Evolutionary conservation across 352 stramenopile genomes (phyloP).

Genomic region (Phytophthora hibernalis): DNA sequence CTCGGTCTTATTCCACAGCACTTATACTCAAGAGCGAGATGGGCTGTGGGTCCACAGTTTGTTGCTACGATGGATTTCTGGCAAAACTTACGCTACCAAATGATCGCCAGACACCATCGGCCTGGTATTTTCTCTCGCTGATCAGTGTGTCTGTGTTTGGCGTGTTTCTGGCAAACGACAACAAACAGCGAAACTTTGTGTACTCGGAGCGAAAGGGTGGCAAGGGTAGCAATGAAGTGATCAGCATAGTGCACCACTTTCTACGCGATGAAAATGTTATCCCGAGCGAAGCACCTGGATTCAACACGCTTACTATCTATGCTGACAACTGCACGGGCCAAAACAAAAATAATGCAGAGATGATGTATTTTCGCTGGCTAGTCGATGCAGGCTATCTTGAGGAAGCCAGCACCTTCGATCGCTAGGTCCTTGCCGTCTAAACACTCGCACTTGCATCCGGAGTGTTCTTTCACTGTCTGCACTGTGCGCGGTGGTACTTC

Average conservation of each 20-base stretch:
- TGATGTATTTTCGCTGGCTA: background rate
- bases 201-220: background rate
- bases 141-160: background rate
- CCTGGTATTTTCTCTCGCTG: background rate
- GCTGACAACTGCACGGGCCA: background rate
- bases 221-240: constrained; percentile 1
- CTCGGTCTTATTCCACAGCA: too few species aligned
- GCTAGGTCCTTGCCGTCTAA: too few species aligned
- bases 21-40: too few species aligned
- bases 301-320: background rate
- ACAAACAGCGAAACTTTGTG: background rate
- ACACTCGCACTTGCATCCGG: too few species aligned
- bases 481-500: background rate
- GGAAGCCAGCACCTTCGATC: background rate
- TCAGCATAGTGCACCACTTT: background rate
- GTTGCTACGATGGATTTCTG: background rate
- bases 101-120: background rate
- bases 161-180: background rate
- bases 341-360: background rate
- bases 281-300: background rate
- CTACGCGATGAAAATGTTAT: background rate
- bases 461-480: too few species aligned
- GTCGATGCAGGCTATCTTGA: background rate
- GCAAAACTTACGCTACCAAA: background rate
- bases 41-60: background rate